Conservation (phyloP, 2,329 filamentous ascomycete genomes). For the Metarhizium guizhouense region DNA sequence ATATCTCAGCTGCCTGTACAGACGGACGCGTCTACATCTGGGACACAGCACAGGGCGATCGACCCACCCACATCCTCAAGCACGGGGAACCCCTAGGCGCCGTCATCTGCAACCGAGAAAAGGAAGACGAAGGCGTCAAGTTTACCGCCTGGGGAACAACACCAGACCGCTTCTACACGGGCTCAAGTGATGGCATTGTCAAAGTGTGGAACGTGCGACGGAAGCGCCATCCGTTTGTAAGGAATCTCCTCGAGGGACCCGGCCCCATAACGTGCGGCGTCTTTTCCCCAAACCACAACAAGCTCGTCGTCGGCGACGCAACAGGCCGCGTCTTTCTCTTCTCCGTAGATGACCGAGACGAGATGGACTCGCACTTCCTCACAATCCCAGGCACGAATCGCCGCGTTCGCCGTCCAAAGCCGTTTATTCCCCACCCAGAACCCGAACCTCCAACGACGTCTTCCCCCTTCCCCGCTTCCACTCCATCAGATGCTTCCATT, state of each 20-base stretch:
- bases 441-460: constrained; percentile 28
- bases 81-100: constrained; percentile 39
- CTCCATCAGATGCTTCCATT: constrained; percentile 8
- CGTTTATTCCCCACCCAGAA: constrained; percentile 42
- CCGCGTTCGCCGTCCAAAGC: constrained; percentile 34
- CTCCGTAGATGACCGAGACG: constrained; percentile 36
- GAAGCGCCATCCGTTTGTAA: constrained; percentile 34
- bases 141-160: constrained; percentile 54
- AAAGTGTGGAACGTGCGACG: constrained; percentile 54
- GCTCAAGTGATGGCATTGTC: constrained; percentile 52
- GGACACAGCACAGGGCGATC: constrained; percentile 49
- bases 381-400: constrained; percentile 25
- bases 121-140: constrained; percentile 53
- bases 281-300: constrained; percentile 48
- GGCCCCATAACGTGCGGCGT: constrained; percentile 49
- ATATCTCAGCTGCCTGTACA: constrained; percentile 53
- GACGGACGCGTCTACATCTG: constrained; percentile 55
- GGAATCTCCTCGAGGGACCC: constrained; percentile 43
- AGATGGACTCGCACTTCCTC: constrained; percentile 23
- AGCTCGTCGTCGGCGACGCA: constrained; percentile 50
- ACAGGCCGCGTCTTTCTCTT: constrained; percentile 51
- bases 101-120: constrained; percentile 36
- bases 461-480: constrained; percentile 3
- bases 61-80: constrained; percentile 43
- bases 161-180: constrained; percentile 51